Base-by-base conservation (phyloP, 2,329 filamentous ascomycete genomes). In the Penicillium sumatraense region DNA sequence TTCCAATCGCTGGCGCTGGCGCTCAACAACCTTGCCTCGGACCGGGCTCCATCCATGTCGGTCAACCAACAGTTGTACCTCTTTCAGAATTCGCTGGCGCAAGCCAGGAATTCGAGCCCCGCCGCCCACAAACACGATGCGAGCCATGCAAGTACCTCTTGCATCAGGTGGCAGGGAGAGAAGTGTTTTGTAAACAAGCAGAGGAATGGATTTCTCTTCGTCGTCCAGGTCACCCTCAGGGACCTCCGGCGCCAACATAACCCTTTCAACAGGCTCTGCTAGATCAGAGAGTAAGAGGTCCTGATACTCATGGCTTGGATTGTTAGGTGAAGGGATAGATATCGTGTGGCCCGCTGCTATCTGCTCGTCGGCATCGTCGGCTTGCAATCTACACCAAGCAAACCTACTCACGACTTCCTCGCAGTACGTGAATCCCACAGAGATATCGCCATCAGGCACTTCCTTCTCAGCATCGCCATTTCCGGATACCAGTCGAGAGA, bases 101-200 rank as follows among this genome's bases (percentile, higher is more conserved):
- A 99, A 77, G 1, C 95, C 95, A 0, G 93, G 83, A 8, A 97
- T 86, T 23, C 83, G 83, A 5, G 91, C 86, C 45, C 89, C 89
- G 2, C 91, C 91, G 27, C 95, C 95, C 0, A 88, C 89, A 67
- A 99, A 89, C 14, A 96, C 80, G 42, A 98, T 89, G 35, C 93
- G 89, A 1, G 92, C 87, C 86, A 97, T 95, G 72, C 93, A 97
- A 4, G 88, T 76, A 1, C 89, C 88, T 21, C 95, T 86, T 3
- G 93, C 86, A 72, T 99, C 95, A 3, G 93, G 77, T 0, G 92
- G 90, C 1, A 97, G 80, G 7, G 85, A 81, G 1, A 96, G 80
- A 1, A 99, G 82, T 33, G 87, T 83, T 50, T 85, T 83, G 74
- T 96, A 96, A 2, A 96, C 80, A 8, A 98, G 81, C 11, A 87